These are phyloP conservation scores for Medicago ruthenica DNA, from an alignment of 306 rosid genomes.

Conservation along the genomic window DNA sequence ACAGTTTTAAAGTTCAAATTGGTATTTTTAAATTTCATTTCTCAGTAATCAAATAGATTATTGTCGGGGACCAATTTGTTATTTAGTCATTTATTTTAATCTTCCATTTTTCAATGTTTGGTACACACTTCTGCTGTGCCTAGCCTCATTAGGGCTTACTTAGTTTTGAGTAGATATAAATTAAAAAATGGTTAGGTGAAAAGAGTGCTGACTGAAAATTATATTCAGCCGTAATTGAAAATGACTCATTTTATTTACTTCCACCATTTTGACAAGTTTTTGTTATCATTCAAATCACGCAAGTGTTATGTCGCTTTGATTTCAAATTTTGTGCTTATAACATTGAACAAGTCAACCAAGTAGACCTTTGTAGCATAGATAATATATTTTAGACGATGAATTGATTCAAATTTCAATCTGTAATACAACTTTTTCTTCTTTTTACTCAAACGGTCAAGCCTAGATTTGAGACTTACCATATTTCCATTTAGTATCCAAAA, in stretches of 20 bases:
- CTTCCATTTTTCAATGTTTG: background rate
- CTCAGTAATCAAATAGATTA: background rate
- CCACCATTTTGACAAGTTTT: background rate
- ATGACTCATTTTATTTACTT: background rate
- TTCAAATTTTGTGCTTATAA: conserved; percentile 8
- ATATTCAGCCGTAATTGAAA: background rate
- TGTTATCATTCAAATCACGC: background rate
- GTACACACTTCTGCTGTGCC: conserved; percentile 23
- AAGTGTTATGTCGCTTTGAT: background rate
- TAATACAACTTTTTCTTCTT: background rate
- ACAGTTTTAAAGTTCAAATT: background rate
- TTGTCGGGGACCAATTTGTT: background rate
- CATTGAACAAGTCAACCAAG: background rate
- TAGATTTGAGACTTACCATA: background rate
- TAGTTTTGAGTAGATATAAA: background rate
- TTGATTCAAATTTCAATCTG: background rate
- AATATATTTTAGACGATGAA: background rate
- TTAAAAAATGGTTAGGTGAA: background rate
- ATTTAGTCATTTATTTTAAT: background rate
- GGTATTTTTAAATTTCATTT: background rate
- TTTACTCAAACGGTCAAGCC: background rate
- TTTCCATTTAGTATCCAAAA: too few species aligned
- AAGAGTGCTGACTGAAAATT: background rate
- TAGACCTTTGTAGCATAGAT: background rate
- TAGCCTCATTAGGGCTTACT: background rate